phyloP scores from a whole-genome alignment of 116 monocot genomes.

The Cymodocea nodosa region DNA sequence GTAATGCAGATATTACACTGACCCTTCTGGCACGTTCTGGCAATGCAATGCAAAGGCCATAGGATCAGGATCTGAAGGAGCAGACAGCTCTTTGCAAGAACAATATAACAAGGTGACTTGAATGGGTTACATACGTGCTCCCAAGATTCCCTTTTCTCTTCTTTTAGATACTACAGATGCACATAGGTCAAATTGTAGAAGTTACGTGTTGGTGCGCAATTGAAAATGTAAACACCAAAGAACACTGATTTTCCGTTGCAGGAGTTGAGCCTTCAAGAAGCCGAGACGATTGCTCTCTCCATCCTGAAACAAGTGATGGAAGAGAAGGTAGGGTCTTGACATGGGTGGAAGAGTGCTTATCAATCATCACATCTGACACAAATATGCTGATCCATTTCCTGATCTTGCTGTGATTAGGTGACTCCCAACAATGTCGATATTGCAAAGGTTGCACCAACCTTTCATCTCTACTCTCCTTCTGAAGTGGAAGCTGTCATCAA shows the following conservation, averaged over 20 bases:
- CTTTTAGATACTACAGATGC: neutral
- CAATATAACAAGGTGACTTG: conserved; percentile 45
- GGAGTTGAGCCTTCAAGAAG: conserved; percentile 69
- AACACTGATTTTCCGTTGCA: conserved; percentile 10
- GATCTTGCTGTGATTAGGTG: conserved; percentile 32
- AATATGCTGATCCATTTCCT: neutral
- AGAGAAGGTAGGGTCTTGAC: conserved; percentile 47
- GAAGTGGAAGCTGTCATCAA: conserved; percentile 77
- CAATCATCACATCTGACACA: neutral
- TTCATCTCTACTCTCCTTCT: conserved; percentile 71
- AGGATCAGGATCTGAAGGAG: conserved; percentile 51
- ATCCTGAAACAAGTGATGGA: conserved; percentile 98
- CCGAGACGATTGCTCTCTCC: conserved; percentile 77
- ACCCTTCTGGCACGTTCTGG: conserved; percentile 59
- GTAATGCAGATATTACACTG: conserved; percentile 33
- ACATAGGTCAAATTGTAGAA: neutral
- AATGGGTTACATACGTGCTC: neutral
- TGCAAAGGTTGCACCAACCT: conserved; percentile 75
- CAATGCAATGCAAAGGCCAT: conserved; percentile 66
- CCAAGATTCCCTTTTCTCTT: neutral
- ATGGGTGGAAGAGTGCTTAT: neutral
- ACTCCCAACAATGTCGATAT: conserved; percentile 91
- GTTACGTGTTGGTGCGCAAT: neutral
- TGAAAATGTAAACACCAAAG: neutral
- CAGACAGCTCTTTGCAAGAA: conserved; percentile 49